Base-by-base conservation (phyloP, 2,329 filamentous ascomycete species). In the Neurospora sp. region DNA sequence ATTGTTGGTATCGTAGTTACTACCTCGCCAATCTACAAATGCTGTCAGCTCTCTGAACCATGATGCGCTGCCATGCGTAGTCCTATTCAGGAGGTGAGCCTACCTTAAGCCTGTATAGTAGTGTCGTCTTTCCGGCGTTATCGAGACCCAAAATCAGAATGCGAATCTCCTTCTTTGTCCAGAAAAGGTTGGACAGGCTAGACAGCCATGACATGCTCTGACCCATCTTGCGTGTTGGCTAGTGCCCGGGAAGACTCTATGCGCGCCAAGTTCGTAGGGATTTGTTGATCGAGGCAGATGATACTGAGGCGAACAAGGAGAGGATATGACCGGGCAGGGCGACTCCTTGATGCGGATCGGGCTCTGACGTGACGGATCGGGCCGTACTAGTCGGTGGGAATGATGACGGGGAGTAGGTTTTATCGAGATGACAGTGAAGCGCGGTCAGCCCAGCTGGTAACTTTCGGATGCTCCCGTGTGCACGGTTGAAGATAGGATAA, bases 1-100 rank as follows among this genome's bases (percentile, higher is more conserved):
- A 99, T 98, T 69, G 96, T 99, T 23, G 96, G 96, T 86, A 98
- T 98, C 77, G 96, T 99, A 72, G 96, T 98, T 75, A 99, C 96
- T 65, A 99, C 96, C 81, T 99, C 96, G 79, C 96, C 96, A 78
- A 99, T 97, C 93, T 97, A 79, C 72, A 71, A 33, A 38, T 37
- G 28, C 36, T 23, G 69, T 72, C 19, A 71, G 70, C 41, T 66
- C 74, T 67, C 74, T 71, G 67, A 36, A 36, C 67, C 57, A 38
- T 46, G 15, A 37, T 10, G 33, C 40, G 11, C 43, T 65, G 8
- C 12, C 8, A 12, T 23, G n/a, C 0, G 17, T 12, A 10, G n/a
- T 36, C 52, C 23, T n/a, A 4, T n/a, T n/a, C 12, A n/a, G 8
- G 23, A 66, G 38, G 43, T n/a, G 33, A 43, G 67, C 78, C 73